Evolutionary conservation across 352 stramenopile genomes (phyloP), one percentile per base, ranked within the genome.

Genomic region (Globisporangium splendens): DNA sequence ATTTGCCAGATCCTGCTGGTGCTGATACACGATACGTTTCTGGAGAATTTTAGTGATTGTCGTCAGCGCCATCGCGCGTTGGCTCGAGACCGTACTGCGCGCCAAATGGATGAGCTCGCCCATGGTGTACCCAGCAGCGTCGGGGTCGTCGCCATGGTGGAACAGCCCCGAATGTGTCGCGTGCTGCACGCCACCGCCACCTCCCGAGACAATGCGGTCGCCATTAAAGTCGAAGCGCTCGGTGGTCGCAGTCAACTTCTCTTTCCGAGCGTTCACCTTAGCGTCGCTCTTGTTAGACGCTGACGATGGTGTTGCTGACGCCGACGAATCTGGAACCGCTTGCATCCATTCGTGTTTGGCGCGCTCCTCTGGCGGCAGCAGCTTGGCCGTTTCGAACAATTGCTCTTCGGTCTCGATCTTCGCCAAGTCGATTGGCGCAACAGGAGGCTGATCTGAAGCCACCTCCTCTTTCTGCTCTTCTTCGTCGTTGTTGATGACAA

Each of bases 281-380:
- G 15, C 31, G n/a, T 55, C 11, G 46, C 14, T 41, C 38, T 72
- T 69, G 0, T 43, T 50, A 11, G 28, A 14, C 6, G 54, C 18
- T 14, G 44, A 41, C 41, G 43, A 24, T n/a, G 21, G 12, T 10
- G 18, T 1, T 18, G 50, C 8, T 8, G 50, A n/a, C 22, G 56
- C 18, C 12, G 39, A 44, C 0, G 13, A 4, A n/a, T 44, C 39
- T 0, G 58, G 15, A 1, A 71, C 54, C 0, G 60, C 62, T 39
- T 79, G 65, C 50, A 90, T 95, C 85, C 85, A 95, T 52, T 79
- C 76, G 49, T 90, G 69, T 57, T 95, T 95, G 17, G 77, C 76
- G 1, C 82, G 73, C 55, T 95, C 83, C 54, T 95, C 85, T 0
- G 71, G 48, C 0, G 85, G 76, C 15, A 95, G 59, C 14, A 72